Conservation (phyloP, 2,329 filamentous ascomycete genomes). For the Curvularia sp. region DNA sequence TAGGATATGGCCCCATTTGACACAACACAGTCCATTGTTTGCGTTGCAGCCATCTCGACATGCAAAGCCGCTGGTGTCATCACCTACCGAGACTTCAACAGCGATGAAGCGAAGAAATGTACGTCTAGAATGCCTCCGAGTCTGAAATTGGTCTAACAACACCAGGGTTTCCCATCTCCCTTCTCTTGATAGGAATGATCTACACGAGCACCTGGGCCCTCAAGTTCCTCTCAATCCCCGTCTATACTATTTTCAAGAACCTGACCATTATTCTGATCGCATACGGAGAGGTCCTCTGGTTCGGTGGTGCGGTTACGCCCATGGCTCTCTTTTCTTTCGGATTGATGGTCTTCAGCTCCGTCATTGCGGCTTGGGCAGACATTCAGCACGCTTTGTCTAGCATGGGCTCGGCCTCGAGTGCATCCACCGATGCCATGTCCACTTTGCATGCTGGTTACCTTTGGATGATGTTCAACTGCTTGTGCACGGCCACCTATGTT, state of each 20-base stretch:
- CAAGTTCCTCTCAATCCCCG: slow-evolving; percentile 94
- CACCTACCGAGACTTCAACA: slow-evolving; percentile 82
- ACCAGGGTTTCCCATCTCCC: slow-evolving; percentile 91
- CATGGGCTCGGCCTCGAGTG: slow-evolving; percentile 59
- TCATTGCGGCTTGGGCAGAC: slow-evolving; percentile 97
- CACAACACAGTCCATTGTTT: slow-evolving; percentile 76
- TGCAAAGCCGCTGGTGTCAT: slow-evolving; percentile 86
- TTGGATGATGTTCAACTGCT: slow-evolving; percentile 97
- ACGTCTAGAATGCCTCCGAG: slow-evolving; percentile 47
- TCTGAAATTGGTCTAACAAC: slow-evolving; percentile 17
- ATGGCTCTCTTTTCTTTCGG: slow-evolving; percentile 93
- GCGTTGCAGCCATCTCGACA: slow-evolving; percentile 80
- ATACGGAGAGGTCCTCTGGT: slow-evolving; percentile 98
- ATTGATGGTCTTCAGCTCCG: slow-evolving; percentile 92
- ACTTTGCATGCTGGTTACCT: slow-evolving; percentile 94
- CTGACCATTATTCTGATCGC: slow-evolving; percentile 98
- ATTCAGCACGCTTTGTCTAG: slow-evolving; percentile 82
- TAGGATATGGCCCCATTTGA: slow-evolving; percentile 22
- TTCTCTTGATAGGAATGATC: slow-evolving; percentile 98
- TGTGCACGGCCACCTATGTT: slow-evolving; percentile 90
- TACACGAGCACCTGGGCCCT: slow-evolving; percentile 96
- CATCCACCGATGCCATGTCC: slow-evolving; percentile 77
- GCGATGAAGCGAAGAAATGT: slow-evolving; percentile 93
- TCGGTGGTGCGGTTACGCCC: slow-evolving; percentile 87
- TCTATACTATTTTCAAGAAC: slow-evolving; percentile 99